These are phyloP conservation scores for Gillenia trifoliata DNA, from an alignment of 306 rosid genomes.

Conservation along the genomic window DNA sequence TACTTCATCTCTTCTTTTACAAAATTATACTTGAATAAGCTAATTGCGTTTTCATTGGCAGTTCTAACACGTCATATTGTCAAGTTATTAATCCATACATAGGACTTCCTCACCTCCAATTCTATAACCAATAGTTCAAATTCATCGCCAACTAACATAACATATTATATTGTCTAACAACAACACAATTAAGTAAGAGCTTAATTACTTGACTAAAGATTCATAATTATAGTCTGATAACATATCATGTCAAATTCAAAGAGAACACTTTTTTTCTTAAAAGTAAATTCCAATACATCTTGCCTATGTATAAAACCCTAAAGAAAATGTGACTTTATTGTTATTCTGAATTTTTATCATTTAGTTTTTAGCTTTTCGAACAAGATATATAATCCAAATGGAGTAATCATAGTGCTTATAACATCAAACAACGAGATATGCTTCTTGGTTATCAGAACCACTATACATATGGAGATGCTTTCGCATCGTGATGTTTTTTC, in stretches of 20 bases:
- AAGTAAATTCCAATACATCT: no score
- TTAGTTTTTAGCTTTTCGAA: neutral
- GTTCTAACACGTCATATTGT: neutral
- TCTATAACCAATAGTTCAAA: neutral
- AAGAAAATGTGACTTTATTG: no score
- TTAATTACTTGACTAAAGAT: neutral
- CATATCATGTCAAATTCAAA: no score
- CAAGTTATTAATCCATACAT: neutral
- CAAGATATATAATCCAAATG: neutral
- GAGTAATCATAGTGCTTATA: neutral
- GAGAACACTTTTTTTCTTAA: no score
- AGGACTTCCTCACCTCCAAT: neutral
- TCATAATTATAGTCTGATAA: no score
- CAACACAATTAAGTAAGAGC: neutral
- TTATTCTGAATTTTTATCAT: no score
- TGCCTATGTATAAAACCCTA: no score
- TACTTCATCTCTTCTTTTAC: slow-evolving; percentile 30
- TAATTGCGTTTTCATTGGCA: neutral
- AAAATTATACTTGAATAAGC: neutral
- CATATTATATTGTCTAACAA: neutral
- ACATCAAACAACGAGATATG: neutral
- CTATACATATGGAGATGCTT: neutral
- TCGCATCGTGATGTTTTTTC: neutral
- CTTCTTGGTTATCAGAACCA: slow-evolving; percentile 12
- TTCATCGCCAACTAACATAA: neutral